Percentiles rank a stretch among this genome's conserved stretches.
Conservation (phyloP, 768 basidiomycete species). For the Pisolithus tinctorius region DNA sequence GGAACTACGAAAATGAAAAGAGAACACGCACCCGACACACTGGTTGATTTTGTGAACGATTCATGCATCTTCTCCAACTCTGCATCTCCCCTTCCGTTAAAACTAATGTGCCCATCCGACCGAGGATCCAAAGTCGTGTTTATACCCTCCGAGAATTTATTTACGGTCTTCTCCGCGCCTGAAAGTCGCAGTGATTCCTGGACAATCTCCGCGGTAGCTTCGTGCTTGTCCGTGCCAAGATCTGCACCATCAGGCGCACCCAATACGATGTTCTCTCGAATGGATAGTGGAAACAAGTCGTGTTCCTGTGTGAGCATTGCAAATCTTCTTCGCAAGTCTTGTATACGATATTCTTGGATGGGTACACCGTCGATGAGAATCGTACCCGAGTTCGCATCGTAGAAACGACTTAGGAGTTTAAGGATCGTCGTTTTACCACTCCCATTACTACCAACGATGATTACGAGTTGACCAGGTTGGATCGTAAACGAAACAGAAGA, state of each 20-base stretch:
- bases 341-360: slow-evolving; percentile 25
- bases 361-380: slow-evolving; percentile 34
- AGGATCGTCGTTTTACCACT: slow-evolving; percentile 32
- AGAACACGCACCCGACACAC: slow-evolving; percentile 18
- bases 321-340: slow-evolving; percentile 30
- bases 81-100: slow-evolving; percentile 7
- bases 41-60: slow-evolving; percentile 13
- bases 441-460: slow-evolving; percentile 30
- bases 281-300: slow-evolving; percentile 29
- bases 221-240: background rate
- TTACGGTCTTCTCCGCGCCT: slow-evolving; percentile 35
- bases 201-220: slow-evolving; percentile 8
- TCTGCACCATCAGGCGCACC: slow-evolving; percentile 16
- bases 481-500: slow-evolving; percentile 24
- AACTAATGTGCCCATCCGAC: slow-evolving; percentile 23
- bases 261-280: slow-evolving; percentile 36
- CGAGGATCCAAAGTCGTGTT: slow-evolving; percentile 35
- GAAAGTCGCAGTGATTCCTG: slow-evolving; percentile 25
- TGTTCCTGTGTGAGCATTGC: slow-evolving; percentile 39
- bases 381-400: slow-evolving; percentile 28
- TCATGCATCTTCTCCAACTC: slow-evolving; percentile 11
- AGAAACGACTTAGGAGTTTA: slow-evolving; percentile 33
- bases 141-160: slow-evolving; percentile 30
- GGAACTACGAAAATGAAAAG: background rate
- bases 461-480: slow-evolving; percentile 25